Evolutionary conservation across 1,139 yeast genomes (phyloP), one percentile per base, ranked within the genome.

Genomic region (Hanseniaspora gamundiae): DNA sequence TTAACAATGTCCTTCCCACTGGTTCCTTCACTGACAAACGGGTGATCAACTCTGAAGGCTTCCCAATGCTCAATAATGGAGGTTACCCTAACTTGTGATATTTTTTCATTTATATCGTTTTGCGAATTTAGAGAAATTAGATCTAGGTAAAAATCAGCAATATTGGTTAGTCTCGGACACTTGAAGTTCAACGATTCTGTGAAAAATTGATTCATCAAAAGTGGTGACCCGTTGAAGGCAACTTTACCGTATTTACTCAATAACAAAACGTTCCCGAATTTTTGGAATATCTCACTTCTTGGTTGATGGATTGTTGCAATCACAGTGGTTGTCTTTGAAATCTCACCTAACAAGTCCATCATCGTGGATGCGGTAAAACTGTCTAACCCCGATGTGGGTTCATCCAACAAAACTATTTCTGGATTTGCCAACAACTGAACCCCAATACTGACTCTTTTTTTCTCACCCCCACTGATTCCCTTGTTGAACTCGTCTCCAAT

Each of bases 361-460:
- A 85, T 81, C 0, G 87, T 73, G 1, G 76, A 69, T 0, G 95
- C 84, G 0, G 94, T 83, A 44, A 83, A 76, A 20, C 91, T 76
- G 59, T 86, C 95, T 21, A 86, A 67, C 0, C 95, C 95, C 1
- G 94, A 82, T 0, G 95, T 85, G 1, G 95, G 95, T 53, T 86
- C 95, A 61, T 86, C 95, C 36, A 85, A 63, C 45, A 84, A 70
- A 41, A 85, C 61, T 28, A 85, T 71, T 49, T 78, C 78, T 0
- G 94, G 93, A 44, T 76, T 75, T 45, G 79, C 78, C 35, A 84
- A 65, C 36, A 85, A 65, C 57, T 85, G 94, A 40, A 81, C 74
- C 2, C 91, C 91, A 59, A 85, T 84, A 0, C 91, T 78, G 1
- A 85, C 84, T 51, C 95, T 71, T 54, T 94, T 67, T 54, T 81